Evolutionary conservation across 305 asterid species (phyloP), one percentile per base, ranked within the genome.

Genomic region (Fraxinus platypoda): DNA sequence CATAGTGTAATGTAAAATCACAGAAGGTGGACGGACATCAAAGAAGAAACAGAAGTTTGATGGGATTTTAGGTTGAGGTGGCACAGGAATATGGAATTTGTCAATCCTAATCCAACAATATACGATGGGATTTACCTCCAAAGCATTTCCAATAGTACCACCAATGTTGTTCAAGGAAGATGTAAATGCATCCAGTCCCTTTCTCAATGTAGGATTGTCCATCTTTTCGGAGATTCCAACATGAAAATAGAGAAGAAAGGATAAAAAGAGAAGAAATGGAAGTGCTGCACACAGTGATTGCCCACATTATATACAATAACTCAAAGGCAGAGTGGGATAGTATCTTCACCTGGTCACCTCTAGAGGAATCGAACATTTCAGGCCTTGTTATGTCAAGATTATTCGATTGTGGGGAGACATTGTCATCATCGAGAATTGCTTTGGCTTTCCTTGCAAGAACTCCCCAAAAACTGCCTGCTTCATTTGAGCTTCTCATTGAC

Each of bases 391-490:
- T 33, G 80, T 83, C 38, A 12, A 74, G 79, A 64, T n/a, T 54
- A 71, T 82, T 86, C 2, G 80, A 41, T 8, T 85, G 82, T 71
- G 74, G 64, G 21, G 89, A 79, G 62, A 25, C 70, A 74, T 75
- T 77, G 81, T 92, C 95, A 71, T 95, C 97, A 0, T 95, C 98
- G 1, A 95, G 89, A 81, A 95, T 91, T 19, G 95, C 91, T 87
- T 94, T 94, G 41, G 97, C 98, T 84, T 95, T 94, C 87, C 94
- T 91, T 17, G 98, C 97, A 3, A 94, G 90, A 85, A 93, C 97
- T 11, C 97, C 97, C 99, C 98, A 94, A 71, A 95, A 93, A 72
- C 95, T 90, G 25, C 98, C 97, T 3, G 83, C 87, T 83, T 90
- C 95, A 57, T 87, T 91, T 34, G 93, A 87, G 74, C 89, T 88